Evolutionary conservation across 2,329 filamentous ascomycete species (phyloP), one percentile per base, ranked within the genome.

Genomic region (Cyclaneusma minus): DNA sequence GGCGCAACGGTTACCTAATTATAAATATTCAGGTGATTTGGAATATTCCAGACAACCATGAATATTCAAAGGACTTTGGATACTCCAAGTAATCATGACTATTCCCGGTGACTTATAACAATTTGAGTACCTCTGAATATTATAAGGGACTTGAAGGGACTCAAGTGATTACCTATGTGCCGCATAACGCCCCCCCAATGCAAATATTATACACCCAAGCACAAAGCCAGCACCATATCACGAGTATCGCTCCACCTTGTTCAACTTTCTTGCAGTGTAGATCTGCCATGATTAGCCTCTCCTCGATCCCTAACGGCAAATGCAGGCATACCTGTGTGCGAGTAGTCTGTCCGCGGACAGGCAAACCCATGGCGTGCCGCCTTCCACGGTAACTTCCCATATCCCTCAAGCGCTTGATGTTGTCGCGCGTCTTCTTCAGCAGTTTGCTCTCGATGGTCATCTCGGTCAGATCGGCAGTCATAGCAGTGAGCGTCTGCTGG

Each of bases 391-490:
- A 92, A 4, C 77, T 74, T 25, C 85, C 85, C 60, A 93, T 94
- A 43, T 94, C 85, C 49, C 79, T 81, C 51, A 98, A 45, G 32
- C 87, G 63, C 48, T 64, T 64, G 40, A 98, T 92, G 45, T 95
- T 89, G 25, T 93, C 82, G 43, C 76, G 65, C 19, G 94, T 56
- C 32, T 81, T 58, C 47, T 78, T 68, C 44, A 72, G 63, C 36
- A 91, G 63, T 44, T 95, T 85, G 51, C 79, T 92, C 52, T 94
- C 89, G 43, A 95, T 82, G 33, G 79, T 92, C 82, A 98, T 85
- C 29, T 73, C 75, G 10, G 83, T 81, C 21, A 98, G 62, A 45
- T 92, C 82, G 26, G 78, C 78, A 13, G 79, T 89, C 33, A 98
- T 62, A 28, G 79, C 76, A 27, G 82, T 75, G 39, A 93, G 59